A percentile compares a stretch with the other conserved stretches of the same genome.
These are phyloP conservation scores for Aspergillus intermedius DNA, from an alignment of 2,329 filamentous ascomycete species.

Conservation along the genomic window DNA sequence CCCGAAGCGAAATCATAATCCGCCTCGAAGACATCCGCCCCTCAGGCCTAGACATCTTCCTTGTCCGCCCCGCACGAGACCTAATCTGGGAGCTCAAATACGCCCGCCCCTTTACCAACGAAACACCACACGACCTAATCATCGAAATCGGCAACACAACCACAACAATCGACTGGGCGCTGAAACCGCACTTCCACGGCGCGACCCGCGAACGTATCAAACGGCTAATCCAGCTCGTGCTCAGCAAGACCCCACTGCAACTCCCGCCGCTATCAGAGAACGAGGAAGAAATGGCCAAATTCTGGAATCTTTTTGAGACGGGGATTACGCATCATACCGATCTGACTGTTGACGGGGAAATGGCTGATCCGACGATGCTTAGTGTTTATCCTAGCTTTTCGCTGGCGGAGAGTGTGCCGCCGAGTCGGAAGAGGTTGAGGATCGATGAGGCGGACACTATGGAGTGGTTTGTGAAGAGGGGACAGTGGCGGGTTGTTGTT, in stretches of 20 bases:
- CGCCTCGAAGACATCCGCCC: constrained; percentile 83
- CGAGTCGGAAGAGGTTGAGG: too few relatives aligned
- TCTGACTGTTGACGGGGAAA: constrained; percentile 39
- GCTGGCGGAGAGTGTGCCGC: too few relatives aligned
- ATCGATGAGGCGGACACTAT: not conserved
- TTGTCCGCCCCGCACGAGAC: constrained; percentile 78
- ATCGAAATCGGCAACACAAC: constrained; percentile 69
- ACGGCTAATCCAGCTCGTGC: constrained; percentile 72
- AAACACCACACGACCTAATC: constrained; percentile 64
- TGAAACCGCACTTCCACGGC: constrained; percentile 26
- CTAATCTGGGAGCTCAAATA: constrained; percentile 57
- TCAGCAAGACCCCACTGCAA: constrained; percentile 68
- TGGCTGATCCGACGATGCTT: constrained; percentile 27
- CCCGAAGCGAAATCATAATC: constrained; percentile 63
- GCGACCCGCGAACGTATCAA: constrained; percentile 63
- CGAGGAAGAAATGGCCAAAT: constrained; percentile 46
- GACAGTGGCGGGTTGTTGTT: constrained; percentile 54
- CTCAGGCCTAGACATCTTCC: constrained; percentile 71
- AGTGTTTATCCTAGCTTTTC: constrained; percentile 7
- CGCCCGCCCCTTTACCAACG: constrained; percentile 78
- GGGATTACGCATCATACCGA: constrained; percentile 19
- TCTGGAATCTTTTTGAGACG: too few relatives aligned
- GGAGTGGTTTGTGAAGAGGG: constrained; percentile 59
- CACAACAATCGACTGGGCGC: constrained; percentile 47
- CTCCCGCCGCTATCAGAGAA: constrained; percentile 54